Conservation (phyloP, 495 filamentous ascomycete species). For the Geopyxis carbonaria region DNA sequence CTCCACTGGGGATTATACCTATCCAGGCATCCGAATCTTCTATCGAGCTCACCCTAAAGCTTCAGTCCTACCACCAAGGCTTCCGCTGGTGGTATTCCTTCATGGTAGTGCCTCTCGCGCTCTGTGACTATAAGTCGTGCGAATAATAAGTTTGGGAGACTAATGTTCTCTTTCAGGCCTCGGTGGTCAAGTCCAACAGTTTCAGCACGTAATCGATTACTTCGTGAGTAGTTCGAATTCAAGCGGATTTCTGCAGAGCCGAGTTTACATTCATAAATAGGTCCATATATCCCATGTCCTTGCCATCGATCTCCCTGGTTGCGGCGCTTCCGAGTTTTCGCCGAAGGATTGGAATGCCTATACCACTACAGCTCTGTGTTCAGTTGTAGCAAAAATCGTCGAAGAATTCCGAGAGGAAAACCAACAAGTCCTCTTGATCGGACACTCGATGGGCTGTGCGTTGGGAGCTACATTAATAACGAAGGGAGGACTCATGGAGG, state of each 20-base stretch:
- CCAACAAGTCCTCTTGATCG: slow-evolving; percentile 65
- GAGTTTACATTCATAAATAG: slow-evolving; percentile 6
- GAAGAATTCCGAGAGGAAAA: slow-evolving; percentile 44
- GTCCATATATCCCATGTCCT: slow-evolving; percentile 76
- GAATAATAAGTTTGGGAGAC: slow-evolving; percentile 2
- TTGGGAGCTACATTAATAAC: slow-evolving; percentile 59
- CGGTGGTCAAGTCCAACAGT: slow-evolving; percentile 77
- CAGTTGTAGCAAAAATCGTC: slow-evolving; percentile 57
- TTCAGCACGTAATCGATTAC: slow-evolving; percentile 63
- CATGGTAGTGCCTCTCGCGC: slow-evolving; percentile 40
- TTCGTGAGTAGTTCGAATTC: slow-evolving; percentile 28
- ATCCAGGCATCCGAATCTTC: slow-evolving; percentile 66
- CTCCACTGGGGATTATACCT: slow-evolving; percentile 50
- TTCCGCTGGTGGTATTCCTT: slow-evolving; percentile 79
- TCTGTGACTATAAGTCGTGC: not conserved
- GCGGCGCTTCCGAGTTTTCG: slow-evolving; percentile 57
- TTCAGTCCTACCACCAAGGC: slow-evolving; percentile 52
- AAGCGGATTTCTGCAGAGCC: slow-evolving; percentile 5
- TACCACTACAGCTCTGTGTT: slow-evolving; percentile 52
- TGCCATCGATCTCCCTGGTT: slow-evolving; percentile 78
- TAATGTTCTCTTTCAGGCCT: slow-evolving; percentile 29
- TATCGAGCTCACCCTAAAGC: slow-evolving; percentile 65
- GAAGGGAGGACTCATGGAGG: slow-evolving; percentile 33
- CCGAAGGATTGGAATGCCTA: slow-evolving; percentile 64
- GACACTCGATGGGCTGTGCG: slow-evolving; percentile 77